phyloP scores from a whole-genome alignment of 495 filamentous ascomycete genomes.

The Neurospora pannonica region DNA sequence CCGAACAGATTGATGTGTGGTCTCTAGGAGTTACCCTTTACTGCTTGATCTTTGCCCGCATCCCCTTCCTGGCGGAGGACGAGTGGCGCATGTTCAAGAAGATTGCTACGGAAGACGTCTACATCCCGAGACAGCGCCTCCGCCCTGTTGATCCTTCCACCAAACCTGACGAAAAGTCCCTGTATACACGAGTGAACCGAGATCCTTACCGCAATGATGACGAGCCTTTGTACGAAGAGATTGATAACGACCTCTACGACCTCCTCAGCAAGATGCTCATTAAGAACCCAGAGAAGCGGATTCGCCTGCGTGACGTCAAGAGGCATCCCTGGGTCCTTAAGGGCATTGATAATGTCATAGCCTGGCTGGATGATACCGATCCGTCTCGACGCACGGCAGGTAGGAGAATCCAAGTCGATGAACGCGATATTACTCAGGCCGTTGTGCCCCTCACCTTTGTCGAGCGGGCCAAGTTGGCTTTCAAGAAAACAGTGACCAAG shows the following conservation, averaged over 20 bases:
- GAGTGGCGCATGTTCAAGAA: slow-evolving; percentile 83
- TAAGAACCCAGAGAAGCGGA: slow-evolving; percentile 82
- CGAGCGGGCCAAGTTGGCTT: slow-evolving; percentile 57
- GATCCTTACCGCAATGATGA: slow-evolving; percentile 48
- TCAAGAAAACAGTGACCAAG: slow-evolving; percentile 57
- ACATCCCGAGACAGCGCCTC: slow-evolving; percentile 73
- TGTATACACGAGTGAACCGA: slow-evolving; percentile 45
- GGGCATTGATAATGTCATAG: slow-evolving; percentile 61
- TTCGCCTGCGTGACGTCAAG: slow-evolving; percentile 86
- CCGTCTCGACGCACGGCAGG: slow-evolving; percentile 71
- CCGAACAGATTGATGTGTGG: slow-evolving; percentile 85
- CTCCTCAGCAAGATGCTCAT: slow-evolving; percentile 71
- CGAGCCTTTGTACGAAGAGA: slow-evolving; percentile 72
- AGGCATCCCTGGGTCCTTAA: slow-evolving; percentile 91
- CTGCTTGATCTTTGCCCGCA: slow-evolving; percentile 84
- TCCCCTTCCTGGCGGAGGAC: slow-evolving; percentile 85
- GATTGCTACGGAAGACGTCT: slow-evolving; percentile 83
- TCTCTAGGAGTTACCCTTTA: slow-evolving; percentile 93
- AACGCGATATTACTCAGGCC: slow-evolving; percentile 77
- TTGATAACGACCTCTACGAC: slow-evolving; percentile 74
- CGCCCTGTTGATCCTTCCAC: slow-evolving; percentile 59
- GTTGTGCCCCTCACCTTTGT: slow-evolving; percentile 84
- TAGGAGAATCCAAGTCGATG: slow-evolving; percentile 86
- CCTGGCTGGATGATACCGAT: slow-evolving; percentile 92
- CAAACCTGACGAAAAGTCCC: slow-evolving; percentile 35